Conservation (phyloP, 2,329 filamentous ascomycete species). For the Huntiella abstrusa region DNA sequence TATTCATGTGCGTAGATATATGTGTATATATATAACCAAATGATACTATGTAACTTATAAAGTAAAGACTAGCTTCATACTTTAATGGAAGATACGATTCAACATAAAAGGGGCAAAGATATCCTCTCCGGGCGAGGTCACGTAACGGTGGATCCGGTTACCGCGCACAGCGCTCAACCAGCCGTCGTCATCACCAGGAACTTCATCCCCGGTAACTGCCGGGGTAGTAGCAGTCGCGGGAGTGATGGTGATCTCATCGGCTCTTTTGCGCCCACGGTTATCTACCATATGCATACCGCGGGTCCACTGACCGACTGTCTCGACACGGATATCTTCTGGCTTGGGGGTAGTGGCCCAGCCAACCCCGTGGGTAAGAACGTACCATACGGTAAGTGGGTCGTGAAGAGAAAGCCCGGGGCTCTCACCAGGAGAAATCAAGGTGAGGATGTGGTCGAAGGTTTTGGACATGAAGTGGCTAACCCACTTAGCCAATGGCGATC, state of each 20-base stretch:
- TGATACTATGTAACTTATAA: not conserved
- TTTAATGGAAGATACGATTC: constrained; percentile 41
- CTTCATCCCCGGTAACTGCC: constrained; percentile 26
- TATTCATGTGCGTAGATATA: not conserved
- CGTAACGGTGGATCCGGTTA: constrained; percentile 63
- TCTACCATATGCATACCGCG: constrained; percentile 80
- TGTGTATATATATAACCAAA: not conserved
- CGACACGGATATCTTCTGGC: constrained; percentile 70
- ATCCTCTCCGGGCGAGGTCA: constrained; percentile 47
- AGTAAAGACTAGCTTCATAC: not conserved
- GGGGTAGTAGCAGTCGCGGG: constrained; percentile 23
- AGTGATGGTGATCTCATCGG: constrained; percentile 22
- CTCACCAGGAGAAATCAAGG: constrained; percentile 36
- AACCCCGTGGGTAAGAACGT: constrained; percentile 44
- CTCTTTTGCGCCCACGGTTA: constrained; percentile 40
- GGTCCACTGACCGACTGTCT: constrained; percentile 88
- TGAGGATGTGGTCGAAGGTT: constrained; percentile 49
- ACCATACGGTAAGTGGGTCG: constrained; percentile 65
- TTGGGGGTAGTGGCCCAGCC: constrained; percentile 37
- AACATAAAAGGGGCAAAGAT: constrained; percentile 48
- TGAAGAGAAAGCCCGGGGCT: constrained; percentile 49
- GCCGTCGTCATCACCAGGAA: constrained; percentile 50
- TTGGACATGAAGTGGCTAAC: constrained; percentile 51
- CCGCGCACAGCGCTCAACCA: constrained; percentile 61
- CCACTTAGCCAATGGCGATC: constrained; percentile 60